A percentile compares a stretch with the other conserved stretches of the same genome.
Conservation (phyloP, 2,329 filamentous ascomycete species). For the Colletotrichum higginsianum region DNA sequence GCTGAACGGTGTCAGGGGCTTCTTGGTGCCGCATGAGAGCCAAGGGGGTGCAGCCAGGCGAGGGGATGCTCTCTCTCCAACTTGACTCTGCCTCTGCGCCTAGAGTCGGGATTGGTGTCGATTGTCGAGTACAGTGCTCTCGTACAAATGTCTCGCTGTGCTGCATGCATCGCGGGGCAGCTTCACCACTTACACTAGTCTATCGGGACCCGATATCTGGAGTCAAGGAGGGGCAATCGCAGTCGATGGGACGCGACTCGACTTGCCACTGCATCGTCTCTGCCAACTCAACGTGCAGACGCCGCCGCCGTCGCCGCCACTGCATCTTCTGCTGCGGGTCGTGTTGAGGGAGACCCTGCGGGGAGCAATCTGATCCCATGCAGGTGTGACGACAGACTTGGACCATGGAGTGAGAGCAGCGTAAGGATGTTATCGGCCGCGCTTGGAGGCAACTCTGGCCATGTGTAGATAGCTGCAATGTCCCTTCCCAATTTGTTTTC, state of each 20-base stretch:
- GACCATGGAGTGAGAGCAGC: background rate
- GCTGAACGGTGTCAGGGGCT: slow-evolving; percentile 12
- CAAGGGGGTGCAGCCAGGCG: background rate
- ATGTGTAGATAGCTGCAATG: background rate
- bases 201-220: slow-evolving; percentile 35
- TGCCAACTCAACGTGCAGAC: slow-evolving; percentile 45
- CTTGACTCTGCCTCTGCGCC: background rate
- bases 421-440: background rate
- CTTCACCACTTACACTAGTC: slow-evolving; percentile 23
- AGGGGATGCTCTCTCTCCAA: background rate
- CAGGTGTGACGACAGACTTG: slow-evolving; percentile 38
- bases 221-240: slow-evolving; percentile 30
- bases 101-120: background rate
- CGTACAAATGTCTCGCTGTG: slow-evolving; percentile 6
- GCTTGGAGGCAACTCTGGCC: background rate
- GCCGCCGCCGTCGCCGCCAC: slow-evolving; percentile 25
- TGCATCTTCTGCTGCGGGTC: slow-evolving; percentile 41
- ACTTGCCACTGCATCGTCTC: slow-evolving; percentile 34
- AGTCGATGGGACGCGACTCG: slow-evolving; percentile 26
- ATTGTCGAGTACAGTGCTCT: background rate
- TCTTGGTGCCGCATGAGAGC: background rate
- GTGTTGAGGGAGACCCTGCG: slow-evolving; percentile 34
- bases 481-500: background rate
- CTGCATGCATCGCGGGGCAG: slow-evolving; percentile 37
- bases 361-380: slow-evolving; percentile 37